Base-by-base conservation (phyloP, 1,139 yeast genomes). In the Sporopachydermia cereana region DNA sequence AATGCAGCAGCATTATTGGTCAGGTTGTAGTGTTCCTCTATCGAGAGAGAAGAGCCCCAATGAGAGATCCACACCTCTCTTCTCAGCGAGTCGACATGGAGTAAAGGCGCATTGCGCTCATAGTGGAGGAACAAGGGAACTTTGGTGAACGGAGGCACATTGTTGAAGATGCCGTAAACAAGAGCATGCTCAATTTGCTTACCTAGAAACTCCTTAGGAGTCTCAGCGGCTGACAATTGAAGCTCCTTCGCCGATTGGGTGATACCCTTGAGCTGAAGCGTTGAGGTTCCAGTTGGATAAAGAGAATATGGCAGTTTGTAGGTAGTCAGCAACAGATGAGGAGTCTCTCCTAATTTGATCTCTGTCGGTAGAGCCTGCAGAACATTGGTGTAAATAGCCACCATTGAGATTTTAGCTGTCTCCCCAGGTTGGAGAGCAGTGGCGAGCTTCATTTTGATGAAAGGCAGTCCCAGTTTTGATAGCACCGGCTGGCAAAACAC, bases 41-140 rank as follows among this genome's bases (percentile, higher is more conserved):
- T 67, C 46, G 82, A 77, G 12, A 79, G 57, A 3, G 79, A 64
- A 44, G 71, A 64, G 24, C 82, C 78, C 84, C 84, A 79, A 54
- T 81, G 88, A 2, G 85, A 78, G 45, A 88, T 71, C 96, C 97
- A 89, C 43, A 85, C 63, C 43, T 84, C 84, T 60, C 97, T 76
- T 52, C 76, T 68, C 49, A 86, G 69, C 49, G 67, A 70, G 51
- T 72, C 69, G 12, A 78, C 84, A 51, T 72, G 72, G 14, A 77
- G 64, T 50, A 88, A 58, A 9, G 97, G 94, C 42, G 67, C 59
- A 54, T 82, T 79, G 60, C 77, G 85, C 47, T 74, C 77, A 62
- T 74, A 89, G 44, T 77, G 64, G 41, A 88, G 61, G 2, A 75
- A 72, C 58, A 81, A 61, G 16, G 77, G 73, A 20, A 65, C 57